Evolutionary conservation across 2,329 filamentous ascomycete genomes (phyloP).

Genomic region (Sporothrix brunneoviolacea): DNA sequence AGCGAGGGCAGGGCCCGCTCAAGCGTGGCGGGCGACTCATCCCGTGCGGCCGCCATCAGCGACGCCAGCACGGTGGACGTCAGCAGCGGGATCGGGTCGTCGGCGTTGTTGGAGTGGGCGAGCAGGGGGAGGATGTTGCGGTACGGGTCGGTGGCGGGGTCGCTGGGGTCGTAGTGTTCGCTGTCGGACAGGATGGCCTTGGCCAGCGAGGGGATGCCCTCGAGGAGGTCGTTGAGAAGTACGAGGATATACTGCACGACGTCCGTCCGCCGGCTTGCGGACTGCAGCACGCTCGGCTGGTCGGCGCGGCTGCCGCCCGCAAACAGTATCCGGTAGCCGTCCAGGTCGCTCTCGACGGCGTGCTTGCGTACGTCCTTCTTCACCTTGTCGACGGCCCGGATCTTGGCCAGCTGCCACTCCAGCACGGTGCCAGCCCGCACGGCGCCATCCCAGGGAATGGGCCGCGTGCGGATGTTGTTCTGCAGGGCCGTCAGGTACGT

Average conservation of each 20-base stretch:
- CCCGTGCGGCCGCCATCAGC: slow-evolving; percentile 63
- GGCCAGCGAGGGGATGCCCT: slow-evolving; percentile 66
- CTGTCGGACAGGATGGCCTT: slow-evolving; percentile 54
- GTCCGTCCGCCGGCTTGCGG: slow-evolving; percentile 76
- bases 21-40: slow-evolving; percentile 58
- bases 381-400: slow-evolving; percentile 93
- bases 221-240: slow-evolving; percentile 77
- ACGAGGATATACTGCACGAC: slow-evolving; percentile 95
- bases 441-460: slow-evolving; percentile 96
- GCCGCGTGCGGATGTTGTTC: slow-evolving; percentile 92
- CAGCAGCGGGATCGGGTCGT: slow-evolving; percentile 81
- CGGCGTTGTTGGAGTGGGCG: slow-evolving; percentile 63
- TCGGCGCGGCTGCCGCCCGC: slow-evolving; percentile 73
- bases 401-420: slow-evolving; percentile 88
- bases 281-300: slow-evolving; percentile 67
- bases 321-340: slow-evolving; percentile 74
- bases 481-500: slow-evolving; percentile 80
- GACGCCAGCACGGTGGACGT: slow-evolving; percentile 80
- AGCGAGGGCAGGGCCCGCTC: slow-evolving; percentile 70
- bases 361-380: slow-evolving; percentile 84
- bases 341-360: slow-evolving; percentile 70
- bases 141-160: slow-evolving; percentile 63
- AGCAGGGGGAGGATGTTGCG: slow-evolving; percentile 78
- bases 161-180: slow-evolving; percentile 3
- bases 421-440: slow-evolving; percentile 90